phyloP scores from a whole-genome alignment of 352 stramenopile genomes.

The Pelagophyceae sp. region DNA sequence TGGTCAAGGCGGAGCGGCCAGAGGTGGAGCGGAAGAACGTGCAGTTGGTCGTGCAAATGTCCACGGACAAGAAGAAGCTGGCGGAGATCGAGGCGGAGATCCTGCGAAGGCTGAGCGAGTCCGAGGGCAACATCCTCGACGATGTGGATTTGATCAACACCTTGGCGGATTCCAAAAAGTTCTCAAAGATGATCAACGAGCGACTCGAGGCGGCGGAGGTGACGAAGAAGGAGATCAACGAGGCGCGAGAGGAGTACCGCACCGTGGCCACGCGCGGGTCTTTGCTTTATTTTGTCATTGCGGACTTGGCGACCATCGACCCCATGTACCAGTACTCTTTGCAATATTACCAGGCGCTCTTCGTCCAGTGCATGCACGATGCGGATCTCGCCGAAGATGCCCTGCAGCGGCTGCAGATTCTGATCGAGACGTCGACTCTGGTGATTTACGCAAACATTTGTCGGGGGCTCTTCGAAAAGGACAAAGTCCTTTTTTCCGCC shows the following conservation, averaged over 20 bases:
- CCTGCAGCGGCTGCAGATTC: conserved; percentile 51
- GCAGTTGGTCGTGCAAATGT: conserved; percentile 72
- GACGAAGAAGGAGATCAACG: conserved; percentile 88
- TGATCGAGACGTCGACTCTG: conserved; percentile 75
- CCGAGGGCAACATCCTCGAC: conserved; percentile 81
- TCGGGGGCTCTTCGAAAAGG: conserved; percentile 74
- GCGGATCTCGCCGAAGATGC: conserved; percentile 36
- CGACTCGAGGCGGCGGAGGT: conserved; percentile 83
- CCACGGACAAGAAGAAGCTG: conserved; percentile 83
- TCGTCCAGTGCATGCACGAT: conserved; percentile 79
- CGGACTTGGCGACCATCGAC: conserved; percentile 85
- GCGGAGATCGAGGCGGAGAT: conserved; percentile 92
- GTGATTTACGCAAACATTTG: conserved; percentile 89
- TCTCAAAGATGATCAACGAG: conserved; percentile 79
- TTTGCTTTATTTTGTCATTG: conserved; percentile 88
- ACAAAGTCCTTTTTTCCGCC: conserved; percentile 82
- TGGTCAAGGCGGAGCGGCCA: conserved; percentile 83
- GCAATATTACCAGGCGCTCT: conserved; percentile 83
- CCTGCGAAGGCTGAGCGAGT: conserved; percentile 72
- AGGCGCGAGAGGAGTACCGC: conserved; percentile 79
- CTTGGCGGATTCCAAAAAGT: conserved; percentile 84
- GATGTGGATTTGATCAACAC: conserved; percentile 87
- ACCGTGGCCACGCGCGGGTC: conserved; percentile 77
- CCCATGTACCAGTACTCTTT: conserved; percentile 95
- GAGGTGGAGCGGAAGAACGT: conserved; percentile 87